A percentile compares a stretch with the other conserved stretches of the same genome.
Evolutionary conservation across 2,329 filamentous ascomycete genomes (phyloP).

Genomic region (Rugonectria rugulosa): DNA sequence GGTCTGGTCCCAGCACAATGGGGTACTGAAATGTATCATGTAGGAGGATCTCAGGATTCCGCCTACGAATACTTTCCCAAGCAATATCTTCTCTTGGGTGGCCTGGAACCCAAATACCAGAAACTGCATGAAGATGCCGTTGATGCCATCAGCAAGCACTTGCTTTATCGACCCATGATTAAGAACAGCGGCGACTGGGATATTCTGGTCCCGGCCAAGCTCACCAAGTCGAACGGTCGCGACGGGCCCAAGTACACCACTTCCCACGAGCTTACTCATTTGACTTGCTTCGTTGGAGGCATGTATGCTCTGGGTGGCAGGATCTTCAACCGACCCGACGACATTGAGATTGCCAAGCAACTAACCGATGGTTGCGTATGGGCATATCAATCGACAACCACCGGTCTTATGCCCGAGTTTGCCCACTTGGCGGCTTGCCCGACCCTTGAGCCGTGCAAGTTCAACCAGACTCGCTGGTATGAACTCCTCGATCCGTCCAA

Average conservation of each 20-base stretch:
- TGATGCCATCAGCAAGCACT: slow-evolving; percentile 72
- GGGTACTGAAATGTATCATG: slow-evolving; percentile 59
- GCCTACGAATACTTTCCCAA: slow-evolving; percentile 76
- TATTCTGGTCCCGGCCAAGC: slow-evolving; percentile 76
- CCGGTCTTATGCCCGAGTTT: slow-evolving; percentile 72
- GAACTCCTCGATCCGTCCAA: slow-evolving; percentile 56
- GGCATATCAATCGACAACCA: slow-evolving; percentile 68
- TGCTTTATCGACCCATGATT: slow-evolving; percentile 82
- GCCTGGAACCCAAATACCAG: slow-evolving; percentile 74
- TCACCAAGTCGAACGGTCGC: slow-evolving; percentile 45
- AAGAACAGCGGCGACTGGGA: slow-evolving; percentile 67
- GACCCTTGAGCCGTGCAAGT: slow-evolving; percentile 56
- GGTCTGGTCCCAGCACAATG: slow-evolving; percentile 60
- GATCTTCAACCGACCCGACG: slow-evolving; percentile 64
- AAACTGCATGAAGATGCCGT: slow-evolving; percentile 75
- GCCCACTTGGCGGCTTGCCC: slow-evolving; percentile 56
- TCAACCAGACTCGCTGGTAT: slow-evolving; percentile 58
- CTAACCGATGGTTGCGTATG: slow-evolving; percentile 75
- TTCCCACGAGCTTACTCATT: slow-evolving; percentile 68
- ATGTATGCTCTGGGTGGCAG: slow-evolving; percentile 74
- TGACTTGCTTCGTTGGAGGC: slow-evolving; percentile 74
- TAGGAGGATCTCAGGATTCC: slow-evolving; percentile 74
- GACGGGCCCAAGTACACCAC: slow-evolving; percentile 45
- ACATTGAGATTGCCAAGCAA: slow-evolving; percentile 69
- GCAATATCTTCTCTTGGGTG: slow-evolving; percentile 76